Evolutionary conservation across 2,329 filamentous ascomycete species (phyloP), one percentile per base, ranked within the genome.

Genomic region (Tothia fuscella): DNA sequence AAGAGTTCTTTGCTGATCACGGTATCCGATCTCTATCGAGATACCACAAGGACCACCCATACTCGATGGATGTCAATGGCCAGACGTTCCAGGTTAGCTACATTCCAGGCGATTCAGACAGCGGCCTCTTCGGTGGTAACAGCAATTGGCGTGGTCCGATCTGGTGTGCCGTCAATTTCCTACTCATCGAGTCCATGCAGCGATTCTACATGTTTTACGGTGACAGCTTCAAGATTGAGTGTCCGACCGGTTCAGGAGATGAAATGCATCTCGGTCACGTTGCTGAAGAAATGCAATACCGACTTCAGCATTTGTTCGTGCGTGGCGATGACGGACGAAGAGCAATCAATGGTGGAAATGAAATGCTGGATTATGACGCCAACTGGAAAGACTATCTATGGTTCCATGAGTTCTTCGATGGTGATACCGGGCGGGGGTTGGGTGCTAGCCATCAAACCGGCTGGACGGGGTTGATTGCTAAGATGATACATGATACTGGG

Each of bases 371-470:
- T 63, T 94, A 83, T 55, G 87, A 96, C 56, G 80, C 84, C 19
- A 70, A 94, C 61, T 96, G 89, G 89, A 89, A 82, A 60, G 88
- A 93, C 54, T 77, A 88, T 54, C 69, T 96, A 53, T 95, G 86
- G 84, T 96, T 93, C 71, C 82, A 93, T 57, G 89, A 96, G 60
- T 96, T 93, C 70, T 96, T 96, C 57, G 89, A 96, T 56, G 89
- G 87, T 29, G 88, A 96, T 58, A 80, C 71, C 38, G 89, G 89
- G 12, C 81, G 87, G 50, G 89, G 91, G 13, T 72, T 96, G 1
- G 89, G 89, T 44, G 86, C 89, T 28, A 89, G 80, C 36, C 91
- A 96, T 61, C 91, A 96, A 61, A 94, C 86, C 56, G 89, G 89
- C 38, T 96, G 91, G 89, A 95, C 89, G 28, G 89, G 89, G 19